Evolutionary conservation across 1,139 yeast species (phyloP), one percentile per base, ranked within the genome.

Genomic region (Diutina rugosa): DNA sequence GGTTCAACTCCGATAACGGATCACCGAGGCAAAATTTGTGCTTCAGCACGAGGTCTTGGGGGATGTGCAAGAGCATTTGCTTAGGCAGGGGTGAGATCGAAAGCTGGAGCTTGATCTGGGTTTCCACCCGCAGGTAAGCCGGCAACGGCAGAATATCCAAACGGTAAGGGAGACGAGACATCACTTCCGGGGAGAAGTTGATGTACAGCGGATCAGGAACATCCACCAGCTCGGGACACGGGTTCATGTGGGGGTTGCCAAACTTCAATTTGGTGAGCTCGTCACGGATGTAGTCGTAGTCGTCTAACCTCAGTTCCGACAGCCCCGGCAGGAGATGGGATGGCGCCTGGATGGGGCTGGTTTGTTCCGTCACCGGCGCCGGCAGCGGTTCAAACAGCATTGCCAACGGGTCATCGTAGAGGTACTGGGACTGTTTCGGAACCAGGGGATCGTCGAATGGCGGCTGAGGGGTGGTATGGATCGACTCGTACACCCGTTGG

Each of bases 21-120:
- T 78, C 73, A 61, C 77, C 74, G 61, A 86, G 70, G 61, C 88
- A 90, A 62, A 89, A 81, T 64, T 90, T 89, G 61, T 90, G 89
- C 65, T 90, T 87, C 3, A 96, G 86, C 57, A 93, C 87, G 47
- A 95, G 81, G 67, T 91, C 96, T 56, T 89, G 80, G 0, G 98
- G 96, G 52, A 93, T 71, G 66, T 88, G 93, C 47, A 93, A 69
- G 58, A 89, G 72, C 57, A 78, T 77, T 65, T 88, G 85, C 7
- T 79, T 77, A 5, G 96, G 95, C 10, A 89, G 80, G 2, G 96
- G 96, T 44, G 82, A 76, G 55, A 90, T 72, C 7, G 80, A 69
- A 38, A 93, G 71, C 56, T 80, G 77, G 58, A 93, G 73, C 67
- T 90, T 91, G 66, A 91, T 89, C 71, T 93, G 98, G 26, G 97